Conservation (phyloP, 208 protist genomes). For the Balamuthia mandrillaris region DNA sequence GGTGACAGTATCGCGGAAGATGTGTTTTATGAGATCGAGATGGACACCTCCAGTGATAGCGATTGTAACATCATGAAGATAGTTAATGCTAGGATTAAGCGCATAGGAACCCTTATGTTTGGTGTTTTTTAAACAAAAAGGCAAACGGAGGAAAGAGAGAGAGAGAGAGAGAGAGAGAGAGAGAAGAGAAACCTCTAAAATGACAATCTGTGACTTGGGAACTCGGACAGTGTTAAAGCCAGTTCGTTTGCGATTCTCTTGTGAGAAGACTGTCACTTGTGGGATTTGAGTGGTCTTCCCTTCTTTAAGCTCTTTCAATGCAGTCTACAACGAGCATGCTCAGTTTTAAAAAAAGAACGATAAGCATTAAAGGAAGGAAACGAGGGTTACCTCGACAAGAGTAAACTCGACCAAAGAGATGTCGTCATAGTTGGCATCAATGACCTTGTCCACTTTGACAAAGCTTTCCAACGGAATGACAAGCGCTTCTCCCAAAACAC, state of each 20-base stretch:
- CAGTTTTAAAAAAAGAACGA: too few species aligned
- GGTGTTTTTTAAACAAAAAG: too few species aligned
- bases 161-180: too few species aligned
- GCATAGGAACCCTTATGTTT: constrained; percentile 53
- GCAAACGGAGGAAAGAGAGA: too few species aligned
- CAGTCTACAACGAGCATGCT: too few species aligned
- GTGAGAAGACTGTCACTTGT: background rate
- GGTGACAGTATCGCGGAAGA: too few species aligned
- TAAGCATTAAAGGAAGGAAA: too few species aligned
- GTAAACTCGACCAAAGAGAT: constrained; percentile 43
- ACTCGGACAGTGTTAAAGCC: background rate
- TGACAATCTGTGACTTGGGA: constrained; percentile 8
- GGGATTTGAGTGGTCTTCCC: too few species aligned
- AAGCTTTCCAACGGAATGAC: constrained; percentile 45
- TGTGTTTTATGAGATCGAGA: constrained; percentile 50
- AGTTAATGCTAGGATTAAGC: constrained; percentile 34
- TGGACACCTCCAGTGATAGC: constrained; percentile 55
- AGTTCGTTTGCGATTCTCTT: background rate
- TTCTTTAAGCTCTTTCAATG: too few species aligned
- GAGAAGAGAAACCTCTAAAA: too few species aligned
- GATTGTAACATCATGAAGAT: constrained; percentile 33
- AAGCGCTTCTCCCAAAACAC: constrained; percentile 25
- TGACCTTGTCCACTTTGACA: constrained; percentile 43
- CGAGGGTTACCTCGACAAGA: constrained; percentile 34
- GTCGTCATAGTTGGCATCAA: constrained; percentile 55